Evolutionary conservation across 2,329 filamentous ascomycete species (phyloP).

Genomic region (Tympanopsis confertula): DNA sequence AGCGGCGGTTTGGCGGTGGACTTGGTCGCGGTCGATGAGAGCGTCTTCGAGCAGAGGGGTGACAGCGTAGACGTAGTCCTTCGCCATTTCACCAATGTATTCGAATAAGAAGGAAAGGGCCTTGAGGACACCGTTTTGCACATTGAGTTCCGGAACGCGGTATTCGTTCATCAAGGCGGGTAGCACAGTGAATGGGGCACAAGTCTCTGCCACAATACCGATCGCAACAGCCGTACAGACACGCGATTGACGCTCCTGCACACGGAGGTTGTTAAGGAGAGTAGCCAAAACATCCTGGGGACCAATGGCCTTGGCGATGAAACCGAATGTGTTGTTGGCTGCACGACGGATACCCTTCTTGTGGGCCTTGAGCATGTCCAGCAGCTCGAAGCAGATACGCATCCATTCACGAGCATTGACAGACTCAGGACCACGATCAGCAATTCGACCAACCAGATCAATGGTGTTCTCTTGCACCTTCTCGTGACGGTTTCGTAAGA

Average conservation of each 20-base stretch:
- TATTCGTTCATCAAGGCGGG: conserved; percentile 99
- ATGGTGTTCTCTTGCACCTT: conserved; percentile 99
- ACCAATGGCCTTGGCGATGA: conserved; percentile 97
- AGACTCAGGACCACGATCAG: conserved; percentile 88
- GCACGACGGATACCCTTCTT: conserved; percentile 98
- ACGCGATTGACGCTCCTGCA: conserved; percentile 94
- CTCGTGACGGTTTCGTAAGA: conserved; percentile 93
- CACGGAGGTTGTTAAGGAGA: conserved; percentile 87
- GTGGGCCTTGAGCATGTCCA: conserved; percentile 98
- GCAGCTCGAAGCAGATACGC: conserved; percentile 96
- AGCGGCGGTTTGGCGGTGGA: conserved; percentile 91
- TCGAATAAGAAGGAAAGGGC: conserved; percentile 95
- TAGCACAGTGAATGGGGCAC: conserved; percentile 95
- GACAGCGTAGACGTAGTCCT: conserved; percentile 97
- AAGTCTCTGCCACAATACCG: conserved; percentile 95
- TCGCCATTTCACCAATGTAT: conserved; percentile 99
- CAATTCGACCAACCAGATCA: conserved; percentile 92
- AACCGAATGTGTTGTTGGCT: conserved; percentile 98
- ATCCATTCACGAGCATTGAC: conserved; percentile 99
- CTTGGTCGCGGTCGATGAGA: conserved; percentile 93
- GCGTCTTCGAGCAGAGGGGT: conserved; percentile 92
- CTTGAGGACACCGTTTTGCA: conserved; percentile 97
- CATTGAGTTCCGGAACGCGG: conserved; percentile 92
- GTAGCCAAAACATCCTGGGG: conserved; percentile 95
- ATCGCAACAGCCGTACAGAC: conserved; percentile 98